Conservation (phyloP, 768 basidiomycete genomes). For the Clitopilus hobsonii region DNA sequence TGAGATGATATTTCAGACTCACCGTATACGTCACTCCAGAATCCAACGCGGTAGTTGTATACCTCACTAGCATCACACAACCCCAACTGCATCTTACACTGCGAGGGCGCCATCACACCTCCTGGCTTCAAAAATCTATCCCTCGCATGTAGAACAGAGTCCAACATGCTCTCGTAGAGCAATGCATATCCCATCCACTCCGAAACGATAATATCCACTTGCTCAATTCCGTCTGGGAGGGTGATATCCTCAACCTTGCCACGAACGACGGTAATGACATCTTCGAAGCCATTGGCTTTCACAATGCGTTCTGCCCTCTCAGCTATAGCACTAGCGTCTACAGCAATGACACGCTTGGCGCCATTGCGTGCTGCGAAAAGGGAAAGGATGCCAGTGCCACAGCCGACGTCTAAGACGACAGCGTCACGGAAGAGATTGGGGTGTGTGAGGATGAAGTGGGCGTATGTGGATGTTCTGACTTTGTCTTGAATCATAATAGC, state of each 20-base stretch:
- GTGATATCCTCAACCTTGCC: slow-evolving; percentile 88
- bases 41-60: slow-evolving; percentile 76
- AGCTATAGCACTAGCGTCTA: slow-evolving; percentile 86
- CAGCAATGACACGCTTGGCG: slow-evolving; percentile 85
- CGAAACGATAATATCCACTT: slow-evolving; percentile 93
- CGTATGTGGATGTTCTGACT: slow-evolving; percentile 91
- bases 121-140: slow-evolving; percentile 76
- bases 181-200: slow-evolving; percentile 98
- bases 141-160: slow-evolving; percentile 86
- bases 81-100: slow-evolving; percentile 80
- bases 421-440: slow-evolving; percentile 79
- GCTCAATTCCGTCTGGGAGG: slow-evolving; percentile 63
- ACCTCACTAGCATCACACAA: slow-evolving; percentile 75
- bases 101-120: slow-evolving; percentile 89
- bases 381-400: slow-evolving; percentile 91
- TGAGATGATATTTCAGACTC: slow-evolving; percentile 12
- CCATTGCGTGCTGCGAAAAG: slow-evolving; percentile 88
- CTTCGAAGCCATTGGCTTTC: slow-evolving; percentile 65
- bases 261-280: slow-evolving; percentile 79
- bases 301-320: slow-evolving; percentile 75
- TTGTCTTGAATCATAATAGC: slow-evolving; percentile 96
- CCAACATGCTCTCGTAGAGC: slow-evolving; percentile 96
- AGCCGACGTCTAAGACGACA: slow-evolving; percentile 91
- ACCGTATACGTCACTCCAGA: slow-evolving; percentile 94
- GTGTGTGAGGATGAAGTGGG: slow-evolving; percentile 83